These are phyloP conservation scores for Phylloporus sp. DNA, from an alignment of 768 basidiomycete genomes.

Conservation along the genomic window DNA sequence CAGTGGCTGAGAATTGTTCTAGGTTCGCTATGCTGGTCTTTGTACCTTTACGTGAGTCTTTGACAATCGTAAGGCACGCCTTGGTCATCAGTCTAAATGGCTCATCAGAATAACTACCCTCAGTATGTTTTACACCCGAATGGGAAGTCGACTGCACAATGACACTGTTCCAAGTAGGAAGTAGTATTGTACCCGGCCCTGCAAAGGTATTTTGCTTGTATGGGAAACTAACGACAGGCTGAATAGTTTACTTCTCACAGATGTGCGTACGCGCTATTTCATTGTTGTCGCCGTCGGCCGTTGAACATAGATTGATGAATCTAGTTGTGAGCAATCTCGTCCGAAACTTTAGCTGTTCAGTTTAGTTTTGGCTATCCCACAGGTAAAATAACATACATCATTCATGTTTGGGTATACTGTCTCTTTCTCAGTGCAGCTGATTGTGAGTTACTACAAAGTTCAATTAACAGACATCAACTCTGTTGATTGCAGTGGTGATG, in stretches of 20 bases:
- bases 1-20: background rate
- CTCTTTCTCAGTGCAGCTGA: slow-evolving; percentile 2
- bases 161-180: background rate
- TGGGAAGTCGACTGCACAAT: background rate
- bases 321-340: slow-evolving; percentile 2
- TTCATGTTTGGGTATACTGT: background rate
- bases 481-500: background rate
- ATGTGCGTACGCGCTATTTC: background rate
- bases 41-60: background rate
- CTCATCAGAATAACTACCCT: background rate
- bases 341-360: background rate
- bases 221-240: background rate
- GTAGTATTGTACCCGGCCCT: background rate
- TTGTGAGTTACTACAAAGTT: background rate
- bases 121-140: background rate
- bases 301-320: too few species aligned
- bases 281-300: background rate
- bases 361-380: too few species aligned
- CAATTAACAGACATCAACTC: background rate
- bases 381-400: background rate
- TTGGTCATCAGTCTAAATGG: background rate
- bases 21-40: slow-evolving; percentile 11
- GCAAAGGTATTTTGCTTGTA: background rate
- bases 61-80: background rate
- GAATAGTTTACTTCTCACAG: background rate